A percentile compares a stretch with the other conserved stretches of the same genome.
These are phyloP conservation scores for Pinguiococcus pyrenoidosus DNA, from an alignment of 108 stramenopile genomes.

Conservation along the genomic window DNA sequence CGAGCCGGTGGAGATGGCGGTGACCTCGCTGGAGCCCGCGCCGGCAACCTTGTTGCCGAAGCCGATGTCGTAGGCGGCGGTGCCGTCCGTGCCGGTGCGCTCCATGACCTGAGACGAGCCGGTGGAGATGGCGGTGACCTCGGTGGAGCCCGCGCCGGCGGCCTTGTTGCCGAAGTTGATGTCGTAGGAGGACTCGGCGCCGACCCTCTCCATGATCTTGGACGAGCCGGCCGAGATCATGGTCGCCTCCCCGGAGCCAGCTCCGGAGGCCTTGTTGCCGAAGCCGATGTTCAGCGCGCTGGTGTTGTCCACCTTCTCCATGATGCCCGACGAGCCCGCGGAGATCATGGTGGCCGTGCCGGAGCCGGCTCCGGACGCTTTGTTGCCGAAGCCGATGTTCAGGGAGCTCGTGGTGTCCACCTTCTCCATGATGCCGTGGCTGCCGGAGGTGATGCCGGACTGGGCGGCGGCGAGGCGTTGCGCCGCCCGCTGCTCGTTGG, in stretches of 20 bases:
- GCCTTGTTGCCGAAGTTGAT: background rate
- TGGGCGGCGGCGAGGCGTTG: background rate
- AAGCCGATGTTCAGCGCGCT: background rate
- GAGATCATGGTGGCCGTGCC: background rate
- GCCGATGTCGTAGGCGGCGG: too few relatives aligned
- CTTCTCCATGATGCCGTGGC: background rate
- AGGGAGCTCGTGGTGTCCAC: background rate
- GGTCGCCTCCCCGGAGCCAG: background rate
- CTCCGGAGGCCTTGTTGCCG: background rate
- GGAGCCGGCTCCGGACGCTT: background rate
- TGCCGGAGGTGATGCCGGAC: background rate
- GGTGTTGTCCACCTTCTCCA: background rate
- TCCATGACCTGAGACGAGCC: too few relatives aligned
- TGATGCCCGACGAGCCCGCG: background rate
- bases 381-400: background rate
- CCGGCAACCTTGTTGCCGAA: background rate
- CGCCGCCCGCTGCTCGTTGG: background rate
- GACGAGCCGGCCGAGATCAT: background rate
- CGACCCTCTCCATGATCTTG: background rate
- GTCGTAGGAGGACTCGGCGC: background rate
- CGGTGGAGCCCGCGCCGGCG: background rate
- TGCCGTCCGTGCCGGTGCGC: too few relatives aligned
- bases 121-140: background rate
- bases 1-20: background rate
- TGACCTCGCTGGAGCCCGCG: background rate